Conservation (phyloP, 192 early-diverging fungal genomes). For the Piromyces finnis region DNA sequence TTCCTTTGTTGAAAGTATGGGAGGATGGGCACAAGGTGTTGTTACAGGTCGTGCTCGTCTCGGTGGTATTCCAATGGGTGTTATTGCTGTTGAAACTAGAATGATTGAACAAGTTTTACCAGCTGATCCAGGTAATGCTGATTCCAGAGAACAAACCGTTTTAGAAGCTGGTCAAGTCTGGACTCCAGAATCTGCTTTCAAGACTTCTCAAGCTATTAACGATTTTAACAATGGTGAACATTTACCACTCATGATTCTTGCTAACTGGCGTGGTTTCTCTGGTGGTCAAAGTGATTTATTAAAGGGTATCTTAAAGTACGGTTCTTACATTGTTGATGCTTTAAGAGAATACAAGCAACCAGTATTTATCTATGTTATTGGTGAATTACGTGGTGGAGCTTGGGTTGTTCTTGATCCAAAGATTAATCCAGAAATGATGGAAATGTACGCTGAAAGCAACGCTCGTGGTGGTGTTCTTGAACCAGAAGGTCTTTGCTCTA, state of each 20-base stretch:
- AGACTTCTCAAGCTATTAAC: conserved; percentile 96
- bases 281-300: conserved; percentile 98
- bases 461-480: conserved; percentile 90
- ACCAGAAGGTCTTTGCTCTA: conserved; percentile 92
- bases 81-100: conserved; percentile 90
- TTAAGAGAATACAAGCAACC: conserved; percentile 90
- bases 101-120: conserved; percentile 78
- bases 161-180: conserved; percentile 91
- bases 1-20: conserved; percentile 90
- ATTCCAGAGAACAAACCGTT: conserved; percentile 72
- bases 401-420: conserved; percentile 96
- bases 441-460: conserved; percentile 92
- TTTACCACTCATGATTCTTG: conserved; percentile 94
- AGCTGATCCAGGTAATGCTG: conserved; percentile 84
- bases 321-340: conserved; percentile 92
- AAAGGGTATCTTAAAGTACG: conserved; percentile 94
- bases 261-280: conserved; percentile 99
- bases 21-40: conserved; percentile 93
- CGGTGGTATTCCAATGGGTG: conserved; percentile 89
- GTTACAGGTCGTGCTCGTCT: conserved; percentile 86
- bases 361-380: conserved; percentile 91
- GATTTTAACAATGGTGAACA: conserved; percentile 99
- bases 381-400: conserved; percentile 93
- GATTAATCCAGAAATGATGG: conserved; percentile 95
- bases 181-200: conserved; percentile 98